phyloP scores from a whole-genome alignment of 1,284 basidiomycete species.

The Melampsora occidentalis region DNA sequence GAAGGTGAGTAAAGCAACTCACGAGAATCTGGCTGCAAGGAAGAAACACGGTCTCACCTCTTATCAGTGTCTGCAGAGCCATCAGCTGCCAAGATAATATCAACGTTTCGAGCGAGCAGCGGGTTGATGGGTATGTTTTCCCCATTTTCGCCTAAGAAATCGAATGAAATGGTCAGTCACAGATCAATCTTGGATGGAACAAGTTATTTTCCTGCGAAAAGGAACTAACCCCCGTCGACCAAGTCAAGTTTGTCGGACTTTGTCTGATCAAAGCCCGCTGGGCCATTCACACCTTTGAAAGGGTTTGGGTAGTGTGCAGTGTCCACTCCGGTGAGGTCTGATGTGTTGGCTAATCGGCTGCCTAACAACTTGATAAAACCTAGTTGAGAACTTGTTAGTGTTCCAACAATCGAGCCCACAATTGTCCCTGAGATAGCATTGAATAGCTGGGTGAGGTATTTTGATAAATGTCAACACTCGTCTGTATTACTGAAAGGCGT shows the following conservation, averaged over 20 bases:
- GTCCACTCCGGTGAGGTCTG: not conserved
- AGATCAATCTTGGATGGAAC: not conserved
- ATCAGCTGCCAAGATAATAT: slow-evolving; percentile 70
- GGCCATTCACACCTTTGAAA: slow-evolving; percentile 45
- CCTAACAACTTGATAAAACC: not conserved
- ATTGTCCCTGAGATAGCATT: slow-evolving; percentile 44
- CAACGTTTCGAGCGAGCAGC: slow-evolving; percentile 63
- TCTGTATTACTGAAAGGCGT: not conserved
- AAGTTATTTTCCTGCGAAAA: slow-evolving; percentile 18
- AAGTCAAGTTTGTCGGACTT: slow-evolving; percentile 54
- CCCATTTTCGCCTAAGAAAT: slow-evolving; percentile 10
- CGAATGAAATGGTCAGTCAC: not conserved
- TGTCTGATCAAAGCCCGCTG: slow-evolving; percentile 44
- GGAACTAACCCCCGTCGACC: slow-evolving; percentile 57
- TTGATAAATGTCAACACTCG: not conserved
- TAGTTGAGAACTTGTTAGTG: slow-evolving; percentile 1
- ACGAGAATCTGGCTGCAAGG: slow-evolving; percentile 52
- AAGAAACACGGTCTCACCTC: slow-evolving; percentile 64
- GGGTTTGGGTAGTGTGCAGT: slow-evolving; percentile 28
- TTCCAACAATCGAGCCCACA: slow-evolving; percentile 49
- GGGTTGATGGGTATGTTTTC: slow-evolving; percentile 62
- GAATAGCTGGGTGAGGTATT: slow-evolving; percentile 21
- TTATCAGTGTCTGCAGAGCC: slow-evolving; percentile 60
- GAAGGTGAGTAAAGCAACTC: not conserved
- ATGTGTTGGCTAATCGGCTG: not conserved